Percentiles rank a stretch among this genome's conserved stretches.
Evolutionary conservation across 2,329 filamentous ascomycete genomes (phyloP).

Genomic region (Ophiocordyceps unilateralis): DNA sequence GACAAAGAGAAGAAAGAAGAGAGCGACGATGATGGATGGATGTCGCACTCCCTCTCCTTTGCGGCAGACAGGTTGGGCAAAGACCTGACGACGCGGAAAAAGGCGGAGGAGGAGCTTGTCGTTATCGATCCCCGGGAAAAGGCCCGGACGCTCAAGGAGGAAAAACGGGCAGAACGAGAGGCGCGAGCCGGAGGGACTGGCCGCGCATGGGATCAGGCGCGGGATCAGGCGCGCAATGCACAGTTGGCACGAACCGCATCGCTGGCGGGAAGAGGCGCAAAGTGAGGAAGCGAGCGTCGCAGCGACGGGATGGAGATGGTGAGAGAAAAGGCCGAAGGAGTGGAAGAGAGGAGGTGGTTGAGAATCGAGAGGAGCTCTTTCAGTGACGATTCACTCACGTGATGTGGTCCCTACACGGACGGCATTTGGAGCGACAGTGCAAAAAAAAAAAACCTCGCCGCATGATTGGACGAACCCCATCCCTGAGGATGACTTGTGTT

Average conservation of each 20-base stretch:
- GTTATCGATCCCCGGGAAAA: slow-evolving; percentile 87
- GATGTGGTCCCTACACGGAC: no score
- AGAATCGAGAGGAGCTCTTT: no score
- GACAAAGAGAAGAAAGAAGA: slow-evolving; percentile 46
- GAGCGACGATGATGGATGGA: slow-evolving; percentile 56
- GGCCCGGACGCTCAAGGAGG: slow-evolving; percentile 52
- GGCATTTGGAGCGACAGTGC: no score
- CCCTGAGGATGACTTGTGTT: no score
- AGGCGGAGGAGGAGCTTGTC: slow-evolving; percentile 78
- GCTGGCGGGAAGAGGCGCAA: slow-evolving; percentile 38
- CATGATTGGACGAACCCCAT: no score
- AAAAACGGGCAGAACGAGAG: slow-evolving; percentile 42
- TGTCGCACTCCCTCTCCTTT: slow-evolving; percentile 72
- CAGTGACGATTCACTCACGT: no score
- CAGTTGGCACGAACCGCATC: slow-evolving; percentile 36
- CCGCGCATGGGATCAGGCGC: slow-evolving; percentile 36
- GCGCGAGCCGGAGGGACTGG: slow-evolving; percentile 32
- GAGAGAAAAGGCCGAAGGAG: neutral
- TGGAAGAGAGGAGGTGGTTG: no score
- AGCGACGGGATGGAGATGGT: no score
- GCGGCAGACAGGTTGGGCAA: slow-evolving; percentile 83
- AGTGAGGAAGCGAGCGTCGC: slow-evolving; percentile 13
- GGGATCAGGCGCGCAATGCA: slow-evolving; percentile 33
- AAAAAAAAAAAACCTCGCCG: no score
- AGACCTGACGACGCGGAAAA: slow-evolving; percentile 75